These are phyloP conservation scores for Trichoderma sp. DNA, from an alignment of 2,329 filamentous ascomycete species.

Conservation along the genomic window DNA sequence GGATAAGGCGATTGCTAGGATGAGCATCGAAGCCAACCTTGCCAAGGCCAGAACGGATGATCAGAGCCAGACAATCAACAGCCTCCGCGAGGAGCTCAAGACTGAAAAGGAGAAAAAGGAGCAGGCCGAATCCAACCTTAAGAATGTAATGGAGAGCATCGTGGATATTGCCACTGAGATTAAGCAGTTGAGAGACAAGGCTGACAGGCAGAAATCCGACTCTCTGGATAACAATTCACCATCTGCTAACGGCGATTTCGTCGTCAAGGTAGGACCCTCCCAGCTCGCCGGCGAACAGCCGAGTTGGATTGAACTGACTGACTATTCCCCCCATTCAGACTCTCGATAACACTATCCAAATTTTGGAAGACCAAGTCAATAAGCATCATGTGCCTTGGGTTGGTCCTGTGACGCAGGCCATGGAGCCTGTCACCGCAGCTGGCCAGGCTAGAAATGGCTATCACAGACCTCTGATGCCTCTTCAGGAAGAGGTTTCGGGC, in stretches of 20 bases:
- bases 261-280: conserved; percentile 31
- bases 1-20: conserved; percentile 37
- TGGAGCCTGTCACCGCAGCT: conserved; percentile 31
- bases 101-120: conserved; percentile 33
- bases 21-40: conserved; percentile 39
- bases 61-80: conserved; percentile 32
- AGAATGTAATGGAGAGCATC: conserved; percentile 30
- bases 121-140: conserved; percentile 28
- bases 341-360: conserved; percentile 33
- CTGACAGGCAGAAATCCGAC: conserved; percentile 21
- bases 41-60: conserved; percentile 35
- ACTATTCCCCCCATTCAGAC: conserved; percentile 25
- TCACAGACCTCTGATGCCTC: conserved; percentile 27
- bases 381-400: conserved; percentile 36
- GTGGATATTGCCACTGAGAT: conserved; percentile 30
- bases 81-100: conserved; percentile 32
- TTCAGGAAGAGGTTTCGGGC: neutral
- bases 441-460: conserved; percentile 29
- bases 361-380: conserved; percentile 38
- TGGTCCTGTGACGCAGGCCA: conserved; percentile 33
- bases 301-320: neutral
- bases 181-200: conserved; percentile 30
- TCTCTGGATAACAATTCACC: neutral
- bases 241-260: conserved; percentile 26
- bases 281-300: neutral